Percentiles rank a stretch among this genome's conserved stretches.
Conservation (phyloP, 805 yeast species). For the Nakazawaea laoshanensis region DNA sequence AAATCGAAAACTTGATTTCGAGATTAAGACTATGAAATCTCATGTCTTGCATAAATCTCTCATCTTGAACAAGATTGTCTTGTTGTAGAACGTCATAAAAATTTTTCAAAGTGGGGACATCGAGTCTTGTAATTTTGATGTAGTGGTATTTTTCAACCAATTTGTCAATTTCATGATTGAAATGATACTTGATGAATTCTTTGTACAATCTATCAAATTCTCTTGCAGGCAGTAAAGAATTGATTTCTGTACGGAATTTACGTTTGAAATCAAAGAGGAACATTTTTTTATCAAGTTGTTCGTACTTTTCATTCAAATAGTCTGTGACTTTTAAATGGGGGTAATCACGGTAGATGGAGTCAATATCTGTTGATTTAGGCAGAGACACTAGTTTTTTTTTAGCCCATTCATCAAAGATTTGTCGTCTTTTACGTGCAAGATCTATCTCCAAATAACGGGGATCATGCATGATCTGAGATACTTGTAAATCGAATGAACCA, state of each 20-base stretch:
- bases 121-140: no score
- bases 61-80: neutral
- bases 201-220: conserved; percentile 7
- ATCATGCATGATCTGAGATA: conserved; percentile 30
- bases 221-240: neutral
- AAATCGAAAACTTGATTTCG: no score
- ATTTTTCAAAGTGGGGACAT: no score
- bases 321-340: conserved; percentile 5
- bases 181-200: conserved; percentile 4
- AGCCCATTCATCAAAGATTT: conserved; percentile 40
- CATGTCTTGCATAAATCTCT: conserved; percentile 4
- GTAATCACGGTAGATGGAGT: neutral
- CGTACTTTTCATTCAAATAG: conserved; percentile 7
- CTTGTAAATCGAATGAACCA: conserved; percentile 39
- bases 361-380: no score
- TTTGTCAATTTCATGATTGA: neutral
- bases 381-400: conserved; percentile 12
- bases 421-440: conserved; percentile 25
- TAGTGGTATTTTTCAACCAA: no score
- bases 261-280: conserved; percentile 8
- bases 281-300: conserved; percentile 4
- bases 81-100: no score
- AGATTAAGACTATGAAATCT: conserved; percentile 4
- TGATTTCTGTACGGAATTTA: conserved; percentile 3
- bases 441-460: conserved; percentile 28